Evolutionary conservation across 352 stramenopile species (phyloP).

Genomic region (Blastocystis sp.): DNA sequence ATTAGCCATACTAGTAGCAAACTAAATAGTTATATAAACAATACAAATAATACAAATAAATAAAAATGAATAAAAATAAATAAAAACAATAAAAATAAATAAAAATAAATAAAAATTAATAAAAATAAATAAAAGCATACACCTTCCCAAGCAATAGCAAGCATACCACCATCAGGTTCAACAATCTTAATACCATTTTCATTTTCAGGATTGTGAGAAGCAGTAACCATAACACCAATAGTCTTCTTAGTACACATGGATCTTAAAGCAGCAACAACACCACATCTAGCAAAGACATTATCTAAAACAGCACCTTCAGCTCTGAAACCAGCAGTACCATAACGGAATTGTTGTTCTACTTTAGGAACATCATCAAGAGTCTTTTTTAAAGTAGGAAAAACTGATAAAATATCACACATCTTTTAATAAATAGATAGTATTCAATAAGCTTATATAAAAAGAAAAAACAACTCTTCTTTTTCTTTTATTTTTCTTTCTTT

Average conservation of each 20-base stretch:
- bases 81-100: too few relatives aligned
- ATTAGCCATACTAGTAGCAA: slow-evolving; percentile 60
- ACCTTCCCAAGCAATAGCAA: slow-evolving; percentile 65
- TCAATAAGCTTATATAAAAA: too few relatives aligned
- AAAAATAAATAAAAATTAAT: too few relatives aligned
- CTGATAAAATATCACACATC: too few relatives aligned
- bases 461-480: too few relatives aligned
- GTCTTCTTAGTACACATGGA: slow-evolving; percentile 34
- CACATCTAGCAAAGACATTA: slow-evolving; percentile 20
- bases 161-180: slow-evolving; percentile 71
- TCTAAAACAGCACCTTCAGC: slow-evolving; percentile 14
- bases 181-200: slow-evolving; percentile 82
- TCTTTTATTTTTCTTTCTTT: too few relatives aligned
- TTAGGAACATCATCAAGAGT: too few relatives aligned
- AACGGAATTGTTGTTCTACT: slow-evolving; percentile 21
- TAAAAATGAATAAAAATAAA: too few relatives aligned
- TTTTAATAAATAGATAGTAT: too few relatives aligned
- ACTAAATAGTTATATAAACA: too few relatives aligned
- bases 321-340: slow-evolving; percentile 31
- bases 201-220: slow-evolving; percentile 66
- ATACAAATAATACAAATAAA: too few relatives aligned
- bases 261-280: slow-evolving; percentile 17
- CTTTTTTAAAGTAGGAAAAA: too few relatives aligned
- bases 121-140: slow-evolving; percentile 29
- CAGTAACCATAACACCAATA: slow-evolving; percentile 74